phyloP scores from a whole-genome alignment of 768 basidiomycete genomes.

The Collybia mongolica region DNA sequence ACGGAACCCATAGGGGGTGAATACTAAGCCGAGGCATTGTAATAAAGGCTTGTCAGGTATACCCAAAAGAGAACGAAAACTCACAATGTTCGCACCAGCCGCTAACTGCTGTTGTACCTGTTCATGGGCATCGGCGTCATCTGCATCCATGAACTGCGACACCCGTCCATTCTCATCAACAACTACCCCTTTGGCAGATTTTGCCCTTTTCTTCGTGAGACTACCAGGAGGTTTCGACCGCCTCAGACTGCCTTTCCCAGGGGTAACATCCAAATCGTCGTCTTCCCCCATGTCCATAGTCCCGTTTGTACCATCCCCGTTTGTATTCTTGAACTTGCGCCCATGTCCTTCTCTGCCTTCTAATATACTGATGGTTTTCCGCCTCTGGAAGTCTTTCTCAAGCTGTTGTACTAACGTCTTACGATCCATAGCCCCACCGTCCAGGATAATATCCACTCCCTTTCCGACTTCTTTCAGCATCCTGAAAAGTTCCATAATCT shows the following conservation, averaged over 20 bases:
- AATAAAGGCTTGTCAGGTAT: constrained; percentile 1
- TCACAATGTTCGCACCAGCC: constrained; percentile 69
- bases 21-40: constrained; percentile 39
- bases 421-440: constrained; percentile 71
- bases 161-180: constrained; percentile 52
- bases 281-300: constrained; percentile 39
- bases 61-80: constrained; percentile 19
- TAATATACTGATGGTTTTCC: constrained; percentile 80
- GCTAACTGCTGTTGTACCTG: constrained; percentile 86
- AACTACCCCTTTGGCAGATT: constrained; percentile 22
- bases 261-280: constrained; percentile 56
- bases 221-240: constrained; percentile 27
- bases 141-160: constrained; percentile 90
- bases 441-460: constrained; percentile 74
- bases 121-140: constrained; percentile 77
- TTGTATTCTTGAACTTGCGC: constrained; percentile 25
- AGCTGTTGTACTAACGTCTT: constrained; percentile 77
- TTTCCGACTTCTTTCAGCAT: constrained; percentile 88
- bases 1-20: constrained; percentile 57
- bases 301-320: constrained; percentile 9
- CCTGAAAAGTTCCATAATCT: constrained; percentile 91
- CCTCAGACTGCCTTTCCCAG: constrained; percentile 49
- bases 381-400: constrained; percentile 80
- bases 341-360: constrained; percentile 61
- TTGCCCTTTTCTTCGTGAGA: constrained; percentile 23